Base-by-base conservation (phyloP, 345 rosid genomes). In the Pugionium cornutum region DNA sequence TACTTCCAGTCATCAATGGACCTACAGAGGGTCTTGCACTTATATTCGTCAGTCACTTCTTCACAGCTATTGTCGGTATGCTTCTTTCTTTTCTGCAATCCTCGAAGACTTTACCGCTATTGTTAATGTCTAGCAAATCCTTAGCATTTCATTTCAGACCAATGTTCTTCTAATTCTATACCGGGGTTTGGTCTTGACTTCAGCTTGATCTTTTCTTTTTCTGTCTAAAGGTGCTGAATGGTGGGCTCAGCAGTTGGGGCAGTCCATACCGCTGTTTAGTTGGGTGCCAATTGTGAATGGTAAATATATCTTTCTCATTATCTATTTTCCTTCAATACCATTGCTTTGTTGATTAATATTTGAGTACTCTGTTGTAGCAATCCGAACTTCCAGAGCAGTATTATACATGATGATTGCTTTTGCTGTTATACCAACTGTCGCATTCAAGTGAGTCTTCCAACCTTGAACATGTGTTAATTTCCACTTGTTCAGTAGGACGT, bases 1-100 rank as follows among this genome's bases (percentile, higher is more conserved):
- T 91, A 64, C 96, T 91, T 76, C 99, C 99, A 0, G 95, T 79
- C 58, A 60, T 95, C 55, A 95, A 95, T 77, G 99, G 99, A 73
- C 96, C 99, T 43, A 95, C 96, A 0, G 99, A 91, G 77, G 99
- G 99, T 50, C 88, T 95, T 79, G 87, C 92, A 75, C 75, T 95
- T 74, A 91, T 95, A 66, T 95, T 77, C 50, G 61, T 82, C 59
- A 55, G 78, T 70, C 99, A 95, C 76, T 81, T 95, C 76, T 79
- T 84, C 73, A 91, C 99, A 46, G 79, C 83, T 60, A 35, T 91
- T 53, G 91, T 95, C 67, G 99, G 99, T 91, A 88, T 57, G 64
- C 52, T 79, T 53, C 77, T 79, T 53, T 45, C 62, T 45, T 36
- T 1, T 59, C 62, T 61, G 25, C 35, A 36, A 39, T 30, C 6